Percentiles rank a stretch among this genome's conserved stretches.
phyloP scores from a whole-genome alignment of 495 filamentous ascomycete genomes.

The Patellaria atrata region DNA sequence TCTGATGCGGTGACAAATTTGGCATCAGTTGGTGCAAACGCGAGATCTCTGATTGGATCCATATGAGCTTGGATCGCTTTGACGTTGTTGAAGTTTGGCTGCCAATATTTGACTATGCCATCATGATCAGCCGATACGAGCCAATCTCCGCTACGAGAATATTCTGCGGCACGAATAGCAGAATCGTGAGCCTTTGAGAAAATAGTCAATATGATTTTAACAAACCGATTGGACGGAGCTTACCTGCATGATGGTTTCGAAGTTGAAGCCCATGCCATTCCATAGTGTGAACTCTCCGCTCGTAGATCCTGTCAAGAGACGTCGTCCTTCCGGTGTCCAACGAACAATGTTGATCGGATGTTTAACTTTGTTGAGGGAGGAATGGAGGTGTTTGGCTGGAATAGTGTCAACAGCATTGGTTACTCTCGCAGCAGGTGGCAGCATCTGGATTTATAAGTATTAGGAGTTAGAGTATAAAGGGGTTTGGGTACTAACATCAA shows the following conservation, averaged over 20 bases:
- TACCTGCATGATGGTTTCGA: conserved; percentile 94
- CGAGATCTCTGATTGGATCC: conserved; percentile 80
- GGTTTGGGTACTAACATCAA: conserved; percentile 57
- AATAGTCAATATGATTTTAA: conserved; percentile 1
- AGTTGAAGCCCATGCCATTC: conserved; percentile 98
- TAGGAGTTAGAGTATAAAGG: no score
- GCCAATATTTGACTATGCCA: conserved; percentile 95
- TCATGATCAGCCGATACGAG: conserved; percentile 90
- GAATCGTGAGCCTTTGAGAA: conserved; percentile 64
- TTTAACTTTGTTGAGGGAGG: conserved; percentile 92
- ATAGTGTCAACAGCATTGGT: conserved; percentile 66
- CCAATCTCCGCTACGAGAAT: conserved; percentile 94
- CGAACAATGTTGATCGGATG: conserved; percentile 94
- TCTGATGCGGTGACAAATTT: conserved; percentile 96
- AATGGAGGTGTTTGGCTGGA: conserved; percentile 80
- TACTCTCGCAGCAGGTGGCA: conserved; percentile 63
- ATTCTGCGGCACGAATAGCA: conserved; percentile 73
- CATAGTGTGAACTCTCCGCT: conserved; percentile 97
- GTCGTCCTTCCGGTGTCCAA: conserved; percentile 92
- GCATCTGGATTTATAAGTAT: conserved; percentile 67
- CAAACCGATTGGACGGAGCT: conserved; percentile 13
- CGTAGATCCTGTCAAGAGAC: conserved; percentile 80
- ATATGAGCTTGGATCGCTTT: conserved; percentile 83
- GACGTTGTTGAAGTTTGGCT: conserved; percentile 98
- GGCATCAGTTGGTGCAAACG: conserved; percentile 80